phyloP scores from a whole-genome alignment of 805 yeast species.

The Myxozyma vanderwaltii region DNA sequence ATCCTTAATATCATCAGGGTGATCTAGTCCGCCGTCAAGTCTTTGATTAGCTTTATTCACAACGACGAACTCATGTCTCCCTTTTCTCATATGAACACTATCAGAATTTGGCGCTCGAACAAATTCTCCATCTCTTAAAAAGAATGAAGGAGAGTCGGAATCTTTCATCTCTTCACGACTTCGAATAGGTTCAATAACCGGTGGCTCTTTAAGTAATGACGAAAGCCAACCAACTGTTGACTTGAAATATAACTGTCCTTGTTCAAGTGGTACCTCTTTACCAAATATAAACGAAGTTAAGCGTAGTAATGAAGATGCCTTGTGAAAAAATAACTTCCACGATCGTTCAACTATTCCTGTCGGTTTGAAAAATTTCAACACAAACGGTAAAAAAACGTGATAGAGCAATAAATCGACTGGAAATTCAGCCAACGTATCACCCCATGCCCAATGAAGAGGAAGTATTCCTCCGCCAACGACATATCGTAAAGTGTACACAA shows the following conservation, averaged over 20 bases:
- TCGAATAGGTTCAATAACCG: slow-evolving; percentile 5
- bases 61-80: slow-evolving; percentile 66
- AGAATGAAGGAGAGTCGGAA: slow-evolving; percentile 48
- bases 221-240: slow-evolving; percentile 43
- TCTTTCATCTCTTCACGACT: neutral
- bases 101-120: slow-evolving; percentile 88
- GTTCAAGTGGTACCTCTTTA: slow-evolving; percentile 60
- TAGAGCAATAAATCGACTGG: slow-evolving; percentile 28
- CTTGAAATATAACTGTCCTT: slow-evolving; percentile 68
- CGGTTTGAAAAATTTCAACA: slow-evolving; percentile 22
- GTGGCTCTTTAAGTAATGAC: neutral
- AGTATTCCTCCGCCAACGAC: slow-evolving; percentile 28
- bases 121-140: slow-evolving; percentile 77
- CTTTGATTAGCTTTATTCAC: slow-evolving; percentile 79
- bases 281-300: slow-evolving; percentile 80
- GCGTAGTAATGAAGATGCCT: slow-evolving; percentile 50
- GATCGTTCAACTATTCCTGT: slow-evolving; percentile 21
- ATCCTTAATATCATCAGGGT: slow-evolving; percentile 48
- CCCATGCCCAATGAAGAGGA: slow-evolving; percentile 35
- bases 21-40: slow-evolving; percentile 46
- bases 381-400: slow-evolving; percentile 23
- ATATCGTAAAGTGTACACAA: slow-evolving; percentile 53
- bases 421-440: slow-evolving; percentile 16
- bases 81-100: slow-evolving; percentile 64
- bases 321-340: slow-evolving; percentile 41